Evolutionary conservation across 169 alveolate species (phyloP), one percentile per base, ranked within the genome.

Genomic region (Plasmodium malariae): DNA sequence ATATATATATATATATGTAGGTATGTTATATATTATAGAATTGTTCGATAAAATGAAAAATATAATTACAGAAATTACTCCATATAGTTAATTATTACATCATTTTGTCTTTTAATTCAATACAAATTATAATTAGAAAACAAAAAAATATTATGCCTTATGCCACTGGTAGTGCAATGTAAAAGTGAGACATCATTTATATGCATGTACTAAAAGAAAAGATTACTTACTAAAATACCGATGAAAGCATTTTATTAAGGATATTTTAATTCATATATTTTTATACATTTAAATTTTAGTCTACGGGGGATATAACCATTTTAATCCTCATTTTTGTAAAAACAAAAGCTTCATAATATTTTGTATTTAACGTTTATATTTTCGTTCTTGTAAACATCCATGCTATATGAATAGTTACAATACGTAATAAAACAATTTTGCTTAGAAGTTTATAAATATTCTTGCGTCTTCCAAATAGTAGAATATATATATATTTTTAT

Each of bases 401-500:
- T 19, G 74, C 19, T 67, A 43, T 67, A 67, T 67, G 37, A 37
- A 11, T 60, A 51, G 62, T 9, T 9, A 36, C n/a, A 6, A 60
- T 60, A 6, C 37, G 37, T 36, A 32, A 17, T 11, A 67, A 37
- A 37, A 37, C 21, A 40, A 17, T 17, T 21, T 37, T 40, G 32
- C 21, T 67, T 28, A 3, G 14, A 51, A n/a, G 21, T 9, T 54
- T 1, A 21, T 3, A 54, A 54, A 55, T 55, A 12, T n/a, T n/a
- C 28, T 9, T 55, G 6, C 28, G 6, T 55, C 17, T 55, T 55
- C 17, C 6, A n/a, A 55, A 55, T n/a, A 55, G 32, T 68, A 55
- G 28, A 12, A 9, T 21, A 21, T 67, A 67, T 73, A 55, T 73
- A 24, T 73, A 28, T 14, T 3, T 55, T 4, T 37, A 6, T 24